Conservation (phyloP, 768 basidiomycete species). For the Fomitopsis pulvina region DNA sequence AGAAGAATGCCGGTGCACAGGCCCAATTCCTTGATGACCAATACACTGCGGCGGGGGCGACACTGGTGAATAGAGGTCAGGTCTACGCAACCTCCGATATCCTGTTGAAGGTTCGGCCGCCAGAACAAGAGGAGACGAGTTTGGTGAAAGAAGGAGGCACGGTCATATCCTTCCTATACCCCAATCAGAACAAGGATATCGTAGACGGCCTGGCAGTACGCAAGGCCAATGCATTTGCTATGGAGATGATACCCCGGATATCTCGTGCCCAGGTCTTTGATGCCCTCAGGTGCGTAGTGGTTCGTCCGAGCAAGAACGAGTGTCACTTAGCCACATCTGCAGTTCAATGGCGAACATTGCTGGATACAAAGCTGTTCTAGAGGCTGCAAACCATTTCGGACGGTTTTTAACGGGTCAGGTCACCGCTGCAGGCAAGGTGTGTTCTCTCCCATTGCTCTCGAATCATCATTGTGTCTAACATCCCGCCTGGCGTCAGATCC, state of each 20-base stretch:
- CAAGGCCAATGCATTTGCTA: constrained; percentile 72
- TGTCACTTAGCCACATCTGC: not conserved
- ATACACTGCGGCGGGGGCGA: constrained; percentile 74
- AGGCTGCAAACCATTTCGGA: constrained; percentile 86
- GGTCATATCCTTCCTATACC: constrained; percentile 79
- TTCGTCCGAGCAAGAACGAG: no score
- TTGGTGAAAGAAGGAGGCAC: constrained; percentile 69
- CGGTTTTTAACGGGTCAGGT: constrained; percentile 88
- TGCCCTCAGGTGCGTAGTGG: constrained; percentile 71
- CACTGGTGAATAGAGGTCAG: constrained; percentile 64
- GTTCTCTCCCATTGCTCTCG: constrained; percentile 26
- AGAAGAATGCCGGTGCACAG: constrained; percentile 59
- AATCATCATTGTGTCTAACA: not conserved
- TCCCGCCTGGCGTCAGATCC: constrained; percentile 42
- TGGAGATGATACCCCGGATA: constrained; percentile 91
- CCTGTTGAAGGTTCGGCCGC: constrained; percentile 81
- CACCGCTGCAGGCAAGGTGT: constrained; percentile 83
- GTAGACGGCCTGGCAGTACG: constrained; percentile 64
- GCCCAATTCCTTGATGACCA: constrained; percentile 81
- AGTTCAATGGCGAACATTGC: constrained; percentile 94
- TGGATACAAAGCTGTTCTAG: constrained; percentile 89
- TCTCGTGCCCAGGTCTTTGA: constrained; percentile 89
- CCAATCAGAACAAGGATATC: constrained; percentile 70
- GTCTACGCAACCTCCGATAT: constrained; percentile 68
- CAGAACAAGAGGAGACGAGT: constrained; percentile 55